These are phyloP conservation scores for Osmanthus fragrans DNA, from an alignment of 257 asterid genomes.

Conservation along the genomic window DNA sequence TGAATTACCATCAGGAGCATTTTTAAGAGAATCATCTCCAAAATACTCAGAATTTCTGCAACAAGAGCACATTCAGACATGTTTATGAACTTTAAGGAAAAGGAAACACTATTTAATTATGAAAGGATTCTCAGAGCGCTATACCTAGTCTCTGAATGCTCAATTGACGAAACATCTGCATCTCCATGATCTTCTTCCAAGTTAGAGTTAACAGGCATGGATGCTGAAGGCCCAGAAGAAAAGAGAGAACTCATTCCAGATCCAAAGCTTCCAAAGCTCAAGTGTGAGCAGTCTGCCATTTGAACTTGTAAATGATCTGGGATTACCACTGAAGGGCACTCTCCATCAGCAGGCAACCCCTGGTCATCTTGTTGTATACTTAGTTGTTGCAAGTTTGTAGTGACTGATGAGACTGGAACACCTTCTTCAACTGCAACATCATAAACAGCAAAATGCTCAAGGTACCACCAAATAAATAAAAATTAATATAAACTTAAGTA, in stretches of 20 bases:
- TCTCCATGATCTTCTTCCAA: slow-evolving; percentile 54
- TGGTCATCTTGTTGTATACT: slow-evolving; percentile 52
- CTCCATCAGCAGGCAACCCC: slow-evolving; percentile 45
- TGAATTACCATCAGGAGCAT: slow-evolving; percentile 52
- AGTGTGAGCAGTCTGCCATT: slow-evolving; percentile 75
- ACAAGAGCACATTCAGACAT: slow-evolving; percentile 20
- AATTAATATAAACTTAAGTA: neutral
- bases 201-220: slow-evolving; percentile 44
- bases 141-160: slow-evolving; percentile 61
- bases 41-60: slow-evolving; percentile 71
- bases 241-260: slow-evolving; percentile 27
- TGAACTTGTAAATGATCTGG: slow-evolving; percentile 86
- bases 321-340: slow-evolving; percentile 65
- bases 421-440: slow-evolving; percentile 58
- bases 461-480: neutral
- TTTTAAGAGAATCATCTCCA: slow-evolving; percentile 54
- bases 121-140: slow-evolving; percentile 5
- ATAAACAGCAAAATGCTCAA: slow-evolving; percentile 12
- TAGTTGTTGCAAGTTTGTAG: slow-evolving; percentile 57
- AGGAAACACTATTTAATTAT: neutral
- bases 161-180: slow-evolving; percentile 48
- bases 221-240: slow-evolving; percentile 46
- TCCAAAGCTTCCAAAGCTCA: slow-evolving; percentile 89
- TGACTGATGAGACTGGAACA: slow-evolving; percentile 49
- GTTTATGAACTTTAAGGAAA: neutral